A percentile compares a stretch with the other conserved stretches of the same genome.
Evolutionary conservation across 257 asterid species (phyloP).

Genomic region (Solanum tarijense): DNA sequence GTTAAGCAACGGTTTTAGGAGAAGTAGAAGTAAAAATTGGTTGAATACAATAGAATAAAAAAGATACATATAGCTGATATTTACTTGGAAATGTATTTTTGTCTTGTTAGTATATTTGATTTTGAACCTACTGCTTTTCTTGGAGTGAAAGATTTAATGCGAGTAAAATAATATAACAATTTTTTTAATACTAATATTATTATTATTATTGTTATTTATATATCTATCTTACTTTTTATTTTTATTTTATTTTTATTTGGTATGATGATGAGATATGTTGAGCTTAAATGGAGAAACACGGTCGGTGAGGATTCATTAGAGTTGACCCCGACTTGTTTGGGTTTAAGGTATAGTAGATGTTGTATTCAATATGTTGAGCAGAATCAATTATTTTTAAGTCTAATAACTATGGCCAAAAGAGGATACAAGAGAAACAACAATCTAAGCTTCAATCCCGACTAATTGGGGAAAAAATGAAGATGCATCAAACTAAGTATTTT

Average conservation of each 20-base stretch:
- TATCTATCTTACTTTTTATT: not conserved
- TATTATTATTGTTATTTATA: not conserved
- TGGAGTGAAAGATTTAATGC: not conserved
- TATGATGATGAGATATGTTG: not conserved
- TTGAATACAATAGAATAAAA: not conserved
- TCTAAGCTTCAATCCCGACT: not conserved
- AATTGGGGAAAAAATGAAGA: not conserved
- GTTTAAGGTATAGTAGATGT: not conserved
- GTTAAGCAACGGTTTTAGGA: not conserved
- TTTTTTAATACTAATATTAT: not conserved
- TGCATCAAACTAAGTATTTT: not conserved
- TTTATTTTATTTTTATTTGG: not conserved
- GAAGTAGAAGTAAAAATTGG: not conserved
- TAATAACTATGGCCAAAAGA: not conserved
- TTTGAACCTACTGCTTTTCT: not conserved
- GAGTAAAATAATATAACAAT: not conserved
- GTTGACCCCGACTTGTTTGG: not conserved
- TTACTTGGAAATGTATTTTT: not conserved
- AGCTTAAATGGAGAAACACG: not conserved
- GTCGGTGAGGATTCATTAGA: not conserved
- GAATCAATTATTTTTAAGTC: not conserved
- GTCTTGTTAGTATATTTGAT: not conserved
- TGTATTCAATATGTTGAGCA: not conserved
- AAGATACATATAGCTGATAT: not conserved
- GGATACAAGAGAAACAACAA: not conserved